These are phyloP conservation scores for Helicostylum pulchrum DNA, from an alignment of 192 early-diverging fungal species.

Conservation along the genomic window DNA sequence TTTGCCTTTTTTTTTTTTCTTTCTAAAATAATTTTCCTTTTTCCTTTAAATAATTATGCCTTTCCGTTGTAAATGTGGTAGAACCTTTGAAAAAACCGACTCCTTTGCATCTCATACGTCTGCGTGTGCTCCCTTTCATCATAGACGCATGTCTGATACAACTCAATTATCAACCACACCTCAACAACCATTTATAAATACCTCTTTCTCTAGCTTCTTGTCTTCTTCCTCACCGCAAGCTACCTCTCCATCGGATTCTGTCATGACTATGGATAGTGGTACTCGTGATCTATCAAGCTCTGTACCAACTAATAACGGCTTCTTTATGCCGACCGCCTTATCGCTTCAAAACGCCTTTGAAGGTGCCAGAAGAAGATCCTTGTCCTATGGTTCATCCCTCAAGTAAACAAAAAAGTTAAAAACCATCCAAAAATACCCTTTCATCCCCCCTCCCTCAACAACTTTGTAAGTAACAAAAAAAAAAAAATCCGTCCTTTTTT, in stretches of 20 bases:
- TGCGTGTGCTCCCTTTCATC: conserved; percentile 38
- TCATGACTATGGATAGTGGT: conserved; percentile 1
- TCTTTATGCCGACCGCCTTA: conserved; percentile 35
- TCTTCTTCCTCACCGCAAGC: conserved; percentile 17
- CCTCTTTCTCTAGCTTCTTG: conserved; percentile 17
- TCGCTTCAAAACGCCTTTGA: conserved; percentile 38
- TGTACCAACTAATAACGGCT: conserved; percentile 7
- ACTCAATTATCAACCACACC: conserved; percentile 12
- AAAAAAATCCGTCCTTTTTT: too few species aligned
- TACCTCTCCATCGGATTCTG: conserved; percentile 10
- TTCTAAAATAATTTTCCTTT: conserved; percentile 8
- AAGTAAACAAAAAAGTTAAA: not conserved
- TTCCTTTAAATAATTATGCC: conserved; percentile 34
- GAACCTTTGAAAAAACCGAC: conserved; percentile 42
- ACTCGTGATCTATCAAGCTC: conserved; percentile 10
- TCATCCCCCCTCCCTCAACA: too few species aligned
- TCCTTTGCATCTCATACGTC: conserved; percentile 38
- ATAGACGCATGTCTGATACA: conserved; percentile 28
- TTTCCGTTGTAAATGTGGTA: conserved; percentile 43
- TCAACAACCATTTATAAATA: conserved; percentile 11
- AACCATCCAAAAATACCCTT: too few species aligned
- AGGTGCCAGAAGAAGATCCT: conserved; percentile 37
- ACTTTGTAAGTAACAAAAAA: too few species aligned
- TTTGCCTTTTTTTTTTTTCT: conserved; percentile 5
- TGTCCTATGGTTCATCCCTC: conserved; percentile 30